phyloP scores from a whole-genome alignment of 345 rosid species.

The Euphorbia pulcherrima region DNA sequence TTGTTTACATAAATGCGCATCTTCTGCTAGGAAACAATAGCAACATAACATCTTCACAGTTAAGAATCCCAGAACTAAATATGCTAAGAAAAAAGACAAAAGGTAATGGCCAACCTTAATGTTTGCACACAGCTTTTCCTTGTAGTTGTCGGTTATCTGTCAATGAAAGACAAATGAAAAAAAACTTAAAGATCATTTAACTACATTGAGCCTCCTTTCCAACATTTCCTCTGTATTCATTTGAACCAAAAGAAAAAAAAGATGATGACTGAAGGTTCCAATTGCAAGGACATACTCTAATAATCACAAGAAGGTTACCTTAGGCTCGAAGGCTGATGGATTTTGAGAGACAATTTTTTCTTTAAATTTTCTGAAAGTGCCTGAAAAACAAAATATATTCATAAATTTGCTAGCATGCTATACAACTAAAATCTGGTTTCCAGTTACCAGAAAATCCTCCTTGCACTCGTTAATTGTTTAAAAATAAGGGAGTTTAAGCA shows the following conservation, averaged over 20 bases:
- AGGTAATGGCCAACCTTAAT: conserved; percentile 53
- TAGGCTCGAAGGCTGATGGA: conserved; percentile 53
- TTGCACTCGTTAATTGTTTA: neutral
- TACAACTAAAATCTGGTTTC: conserved; percentile 7
- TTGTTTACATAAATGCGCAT: neutral
- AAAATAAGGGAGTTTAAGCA: neutral
- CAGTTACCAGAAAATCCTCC: neutral
- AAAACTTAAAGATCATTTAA: neutral
- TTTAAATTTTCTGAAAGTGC: conserved; percentile 79
- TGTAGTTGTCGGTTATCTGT: conserved; percentile 58
- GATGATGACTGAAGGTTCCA: neutral
- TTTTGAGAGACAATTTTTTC: conserved; percentile 61
- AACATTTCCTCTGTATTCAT: neutral
- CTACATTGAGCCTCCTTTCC: neutral
- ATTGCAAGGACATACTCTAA: neutral
- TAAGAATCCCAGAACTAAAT: neutral
- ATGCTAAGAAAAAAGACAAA: neutral
- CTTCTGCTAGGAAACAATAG: neutral
- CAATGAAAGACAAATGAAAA: conserved; percentile 7
- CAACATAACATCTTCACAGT: neutral
- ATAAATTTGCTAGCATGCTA: conserved; percentile 4
- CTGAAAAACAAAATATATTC: conserved; percentile 31
- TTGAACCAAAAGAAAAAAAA: neutral
- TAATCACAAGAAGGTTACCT: conserved; percentile 37
- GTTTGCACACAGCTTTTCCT: conserved; percentile 68